Evolutionary conservation across 331 rosid genomes (phyloP), one percentile per base, ranked within the genome.

Genomic region (Acacia concinna): DNA sequence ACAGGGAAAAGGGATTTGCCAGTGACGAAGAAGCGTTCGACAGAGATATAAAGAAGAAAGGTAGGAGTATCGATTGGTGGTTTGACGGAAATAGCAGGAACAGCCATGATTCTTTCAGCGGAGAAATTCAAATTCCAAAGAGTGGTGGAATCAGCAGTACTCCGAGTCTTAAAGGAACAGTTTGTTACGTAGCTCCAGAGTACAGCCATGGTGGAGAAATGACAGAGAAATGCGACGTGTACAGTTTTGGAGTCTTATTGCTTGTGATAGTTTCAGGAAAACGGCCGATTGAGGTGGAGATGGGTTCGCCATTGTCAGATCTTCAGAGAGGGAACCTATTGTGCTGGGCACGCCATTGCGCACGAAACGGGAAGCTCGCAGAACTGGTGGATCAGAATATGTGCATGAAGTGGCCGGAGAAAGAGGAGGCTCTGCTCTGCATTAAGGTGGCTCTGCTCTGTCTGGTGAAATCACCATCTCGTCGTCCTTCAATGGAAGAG

Each of bases 161-260:
- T 17, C 91, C 90, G 4, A 96, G 99, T 78, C 83, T 87, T 89
- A 87, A 98, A 72, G 99, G 99, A 66, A 93, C 99, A 0, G 88
- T 96, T 37, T 91, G 93, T 73, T 96, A 96, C 69, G 89, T 87
- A 73, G 99, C 99, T 43, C 99, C 99, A 0, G 99, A 96, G 66
- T 85, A 79, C 28, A 94, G 93, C 0, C 71, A 79, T 18, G 96
- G 86, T 6, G 97, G 78, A 1, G 85, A 91, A 81, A 83, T 89
- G 5, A 88, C 97, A 0, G 99, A 96, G 72, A 91, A 86, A 73
- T 87, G 92, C 37, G 99, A 96, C 81, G 97, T 96, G 9, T 96
- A 91, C 41, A 91, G 99, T 67, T 96, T 79, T 41, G 99, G 99
- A 35, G 93, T 96, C 5, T 31, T 92, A n/a, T 71, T 96, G 60